Base-by-base conservation (phyloP, 495 filamentous ascomycete species). In the Sordaria brevicollis region DNA sequence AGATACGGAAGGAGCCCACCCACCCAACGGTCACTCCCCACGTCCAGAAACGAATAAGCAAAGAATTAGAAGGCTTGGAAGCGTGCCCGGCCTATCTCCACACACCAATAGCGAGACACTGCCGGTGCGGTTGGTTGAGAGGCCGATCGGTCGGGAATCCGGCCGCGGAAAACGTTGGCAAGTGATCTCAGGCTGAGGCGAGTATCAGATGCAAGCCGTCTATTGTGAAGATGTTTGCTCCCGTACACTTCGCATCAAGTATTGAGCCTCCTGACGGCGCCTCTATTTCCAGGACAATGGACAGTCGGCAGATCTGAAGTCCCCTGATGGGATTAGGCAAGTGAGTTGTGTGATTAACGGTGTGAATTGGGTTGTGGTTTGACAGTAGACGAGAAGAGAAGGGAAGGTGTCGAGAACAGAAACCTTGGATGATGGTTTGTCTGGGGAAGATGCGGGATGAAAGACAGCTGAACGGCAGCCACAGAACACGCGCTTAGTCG, bases 381-480 rank as follows among this genome's bases (percentile, higher is more conserved):
- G 49, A 62, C 49, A 62, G 49, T 57, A 25, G 49, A 57, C 49
- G 29, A 17, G 21, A 62, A 62, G 49, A 62, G 49, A 62, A 62
- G 49, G 49, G 49, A 31, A 62, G 49, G 13, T 62, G 25, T 62
- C 49, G 25, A 62, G 25, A 17, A 62, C 49, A 62, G 49, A 62
- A 62, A 62, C 49, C 49, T 31, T 62, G 49, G 49, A 57, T 15
- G 49, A 68, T 37, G 68, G 65, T 65, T 72, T 66, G 68, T 73
- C 71, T 71, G 73, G 72, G 73, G 73, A 68, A 71, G 65, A 66
- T 62, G 69, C 39, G 65, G 71, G 67, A 62, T 69, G 69, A 43
- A 54, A 70, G 69, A 75, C 73, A 75, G 73, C 71, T 73, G 73
- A 75, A 70, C 69, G 71, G 69, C 73, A 70, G 71, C 71, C 71